These are phyloP conservation scores for Aurantiochytrium sp. DNA, from an alignment of 108 stramenopile species.

Conservation along the genomic window DNA sequence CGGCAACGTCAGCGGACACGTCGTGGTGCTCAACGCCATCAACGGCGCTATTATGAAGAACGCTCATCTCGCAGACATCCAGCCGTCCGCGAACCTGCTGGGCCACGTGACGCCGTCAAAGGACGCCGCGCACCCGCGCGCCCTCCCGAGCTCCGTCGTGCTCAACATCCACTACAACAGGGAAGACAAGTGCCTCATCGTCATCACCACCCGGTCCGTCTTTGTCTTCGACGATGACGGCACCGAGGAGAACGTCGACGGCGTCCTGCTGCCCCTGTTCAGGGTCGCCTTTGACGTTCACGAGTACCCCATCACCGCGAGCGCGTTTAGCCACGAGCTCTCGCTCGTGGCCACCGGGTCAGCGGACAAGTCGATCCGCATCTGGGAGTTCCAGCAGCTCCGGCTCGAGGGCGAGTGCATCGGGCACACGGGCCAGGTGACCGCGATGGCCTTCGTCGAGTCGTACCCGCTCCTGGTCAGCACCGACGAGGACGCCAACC, in stretches of 20 bases:
- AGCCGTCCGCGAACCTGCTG: not conserved
- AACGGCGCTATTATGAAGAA: conserved; percentile 41
- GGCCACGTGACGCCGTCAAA: not conserved
- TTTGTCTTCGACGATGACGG: conserved; percentile 38
- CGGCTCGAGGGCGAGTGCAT: conserved; percentile 29
- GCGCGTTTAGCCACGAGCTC: conserved; percentile 34
- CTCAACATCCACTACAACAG: conserved; percentile 28
- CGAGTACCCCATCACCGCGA: conserved; percentile 38
- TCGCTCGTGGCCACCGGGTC: conserved; percentile 46
- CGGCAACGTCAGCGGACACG: conserved; percentile 42
- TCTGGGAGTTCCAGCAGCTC: conserved; percentile 44
- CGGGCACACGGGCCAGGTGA: not conserved
- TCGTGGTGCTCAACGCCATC: conserved; percentile 34
- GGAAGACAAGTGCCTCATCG: conserved; percentile 40
- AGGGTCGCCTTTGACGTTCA: conserved; percentile 30
- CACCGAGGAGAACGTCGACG: conserved; percentile 21
- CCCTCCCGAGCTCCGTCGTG: conserved; percentile 4
- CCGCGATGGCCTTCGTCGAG: not conserved
- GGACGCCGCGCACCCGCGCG: not conserved
- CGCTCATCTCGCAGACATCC: not conserved
- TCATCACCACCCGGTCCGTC: conserved; percentile 26
- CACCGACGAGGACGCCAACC: conserved; percentile 12
- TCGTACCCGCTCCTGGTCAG: not conserved
- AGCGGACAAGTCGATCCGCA: conserved; percentile 34
- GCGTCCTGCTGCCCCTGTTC: conserved; percentile 38